Evolutionary conservation across 305 asterid genomes (phyloP).

Genomic region (Fraxinus greggii): DNA sequence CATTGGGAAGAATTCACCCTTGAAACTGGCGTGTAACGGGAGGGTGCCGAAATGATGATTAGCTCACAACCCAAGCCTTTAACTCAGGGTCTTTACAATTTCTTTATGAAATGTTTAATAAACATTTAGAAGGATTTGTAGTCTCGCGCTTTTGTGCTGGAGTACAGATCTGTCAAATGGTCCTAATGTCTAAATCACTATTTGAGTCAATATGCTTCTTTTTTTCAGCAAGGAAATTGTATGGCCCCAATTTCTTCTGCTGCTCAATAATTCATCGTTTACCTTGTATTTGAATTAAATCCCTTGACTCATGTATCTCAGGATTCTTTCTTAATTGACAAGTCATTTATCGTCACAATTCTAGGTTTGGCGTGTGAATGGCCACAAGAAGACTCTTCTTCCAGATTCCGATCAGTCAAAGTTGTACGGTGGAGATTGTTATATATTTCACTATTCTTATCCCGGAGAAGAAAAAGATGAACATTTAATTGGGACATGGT

Average conservation of each 20-base stretch:
- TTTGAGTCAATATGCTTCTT: not conserved
- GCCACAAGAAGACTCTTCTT: conserved; percentile 51
- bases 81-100: not conserved
- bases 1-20: not conserved
- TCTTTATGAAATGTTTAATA: conserved; percentile 11
- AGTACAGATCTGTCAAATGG: not conserved
- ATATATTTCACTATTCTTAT: conserved; percentile 70
- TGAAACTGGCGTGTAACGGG: not conserved
- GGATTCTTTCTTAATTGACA: conserved; percentile 22
- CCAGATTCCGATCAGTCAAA: conserved; percentile 51
- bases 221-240: not conserved
- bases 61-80: not conserved
- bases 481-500: conserved; percentile 72
- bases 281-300: conserved; percentile 5
- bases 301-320: conserved; percentile 5
- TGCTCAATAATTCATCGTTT: conserved; percentile 7
- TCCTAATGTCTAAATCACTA: conserved; percentile 3
- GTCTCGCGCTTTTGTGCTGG: not conserved
- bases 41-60: not conserved
- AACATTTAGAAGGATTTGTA: conserved; percentile 9
- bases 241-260: not conserved
- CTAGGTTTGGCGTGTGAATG: conserved; percentile 82
- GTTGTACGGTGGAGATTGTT: conserved; percentile 84
- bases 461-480: conserved; percentile 70
- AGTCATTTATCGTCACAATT: conserved; percentile 22